Base-by-base conservation (phyloP, 495 filamentous ascomycete genomes). In the Penicillium soppii region DNA sequence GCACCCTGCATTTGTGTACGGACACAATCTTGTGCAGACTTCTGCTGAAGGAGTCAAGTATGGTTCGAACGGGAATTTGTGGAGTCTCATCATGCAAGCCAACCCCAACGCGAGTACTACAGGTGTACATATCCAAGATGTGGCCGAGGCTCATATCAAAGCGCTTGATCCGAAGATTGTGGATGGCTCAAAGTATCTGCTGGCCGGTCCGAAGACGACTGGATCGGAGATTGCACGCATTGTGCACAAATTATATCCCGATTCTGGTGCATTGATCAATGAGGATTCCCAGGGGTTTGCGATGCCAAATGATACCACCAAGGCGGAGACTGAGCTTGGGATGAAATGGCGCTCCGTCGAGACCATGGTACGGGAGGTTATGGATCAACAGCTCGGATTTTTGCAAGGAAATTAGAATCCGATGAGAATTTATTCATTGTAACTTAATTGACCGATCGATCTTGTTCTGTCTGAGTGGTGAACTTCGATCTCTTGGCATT, bases 281-380 rank as follows among this genome's bases (percentile, higher is more conserved):
- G 49, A 52, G 13, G 59, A 68, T 43, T 39, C 50, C 3, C n/a
- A 38, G 3, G 47, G 44, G 3, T 36, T 36, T 25, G 75, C 72
- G 45, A 76, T 71, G 1, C 75, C 82, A 19, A 79, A 67, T 0
- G 79, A 80, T 4, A 77, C 75, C 32, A 85, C 82, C 7, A 88
- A 70, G n/a, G 82, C 82, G 4, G 61, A 72, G 52, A 57, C 32
- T 17, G 66, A 67, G 3, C 49, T 74, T 40, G 69, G 67, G 17
- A 65, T 76, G 22, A 30, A 65, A 43, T 73, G 66, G 64, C 58
- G 59, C 8, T 47, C 55, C 15, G 47, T 61, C 27, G 63, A 72
- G 35, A 48, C 64, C 42, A 71, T 68, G 20, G 43, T 74, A 1
- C 38, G 45, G 26, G 62, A 70, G n/a, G 47, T 75, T 22, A 53